These are phyloP conservation scores for Elsinoe australis DNA, from an alignment of 2,329 filamentous ascomycete species.

Conservation along the genomic window DNA sequence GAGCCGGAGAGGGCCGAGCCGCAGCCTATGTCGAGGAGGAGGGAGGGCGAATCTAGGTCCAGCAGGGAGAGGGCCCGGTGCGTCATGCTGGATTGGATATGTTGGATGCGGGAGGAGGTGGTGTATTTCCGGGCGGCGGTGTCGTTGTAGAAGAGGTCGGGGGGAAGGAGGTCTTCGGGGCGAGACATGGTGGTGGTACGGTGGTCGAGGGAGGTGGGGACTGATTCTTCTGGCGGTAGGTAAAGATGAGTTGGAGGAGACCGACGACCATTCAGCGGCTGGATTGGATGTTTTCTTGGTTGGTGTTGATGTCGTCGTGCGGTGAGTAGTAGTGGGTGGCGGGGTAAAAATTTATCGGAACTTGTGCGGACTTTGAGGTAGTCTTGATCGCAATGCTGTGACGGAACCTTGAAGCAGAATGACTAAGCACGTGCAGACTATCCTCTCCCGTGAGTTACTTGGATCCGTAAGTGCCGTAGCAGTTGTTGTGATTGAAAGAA, in stretches of 20 bases:
- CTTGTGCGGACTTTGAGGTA: no score
- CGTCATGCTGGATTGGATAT: slow-evolving; percentile 93
- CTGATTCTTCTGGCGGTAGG: background rate
- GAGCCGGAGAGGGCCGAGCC: slow-evolving; percentile 91
- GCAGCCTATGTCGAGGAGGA: slow-evolving; percentile 95
- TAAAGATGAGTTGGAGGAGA: background rate
- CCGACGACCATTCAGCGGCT: background rate
- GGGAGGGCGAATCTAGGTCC: slow-evolving; percentile 65
- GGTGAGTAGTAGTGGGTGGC: background rate
- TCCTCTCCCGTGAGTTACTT: background rate
- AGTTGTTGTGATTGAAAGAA: slow-evolving; percentile 12
- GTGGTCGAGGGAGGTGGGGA: slow-evolving; percentile 16
- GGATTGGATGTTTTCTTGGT: background rate
- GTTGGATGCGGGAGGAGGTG: slow-evolving; percentile 87
- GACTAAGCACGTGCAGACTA: no score
- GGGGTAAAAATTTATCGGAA: background rate
- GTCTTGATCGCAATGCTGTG: no score
- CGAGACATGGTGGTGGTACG: slow-evolving; percentile 68
- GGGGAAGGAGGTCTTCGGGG: slow-evolving; percentile 88
- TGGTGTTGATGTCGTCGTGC: background rate
- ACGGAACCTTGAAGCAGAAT: no score
- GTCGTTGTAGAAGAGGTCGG: slow-evolving; percentile 97
- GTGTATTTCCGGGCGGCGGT: slow-evolving; percentile 95
- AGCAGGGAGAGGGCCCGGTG: slow-evolving; percentile 87
- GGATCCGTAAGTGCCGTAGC: background rate